These are phyloP conservation scores for Coemansia sp. DNA, from an alignment of 192 early-diverging fungal genomes.

Conservation along the genomic window DNA sequence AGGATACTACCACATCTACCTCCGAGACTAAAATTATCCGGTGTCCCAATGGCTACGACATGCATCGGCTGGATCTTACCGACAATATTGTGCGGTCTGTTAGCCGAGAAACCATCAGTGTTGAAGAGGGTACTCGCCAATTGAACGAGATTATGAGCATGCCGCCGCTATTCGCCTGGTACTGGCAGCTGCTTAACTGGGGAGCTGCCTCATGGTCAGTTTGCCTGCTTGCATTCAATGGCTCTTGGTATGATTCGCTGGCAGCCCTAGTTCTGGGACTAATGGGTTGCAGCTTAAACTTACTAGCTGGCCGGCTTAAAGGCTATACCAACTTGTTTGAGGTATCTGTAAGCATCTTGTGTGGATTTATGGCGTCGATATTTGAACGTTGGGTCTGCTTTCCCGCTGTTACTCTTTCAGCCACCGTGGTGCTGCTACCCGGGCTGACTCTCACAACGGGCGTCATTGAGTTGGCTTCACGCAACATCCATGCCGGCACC, in stretches of 20 bases:
- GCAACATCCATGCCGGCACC: constrained; percentile 83
- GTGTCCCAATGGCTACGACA: constrained; percentile 57
- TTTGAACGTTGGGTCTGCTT: constrained; percentile 58
- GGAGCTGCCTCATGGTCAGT: constrained; percentile 56
- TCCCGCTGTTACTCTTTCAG: constrained; percentile 57
- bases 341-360: constrained; percentile 56
- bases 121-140: constrained; percentile 57
- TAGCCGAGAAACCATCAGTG: constrained; percentile 55
- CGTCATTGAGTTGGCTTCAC: constrained; percentile 78
- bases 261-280: constrained; percentile 50
- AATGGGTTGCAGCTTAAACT: constrained; percentile 56
- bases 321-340: constrained; percentile 66
- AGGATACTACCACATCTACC: constrained; percentile 63
- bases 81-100: constrained; percentile 61
- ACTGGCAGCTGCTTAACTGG: constrained; percentile 57
- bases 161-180: constrained; percentile 54
- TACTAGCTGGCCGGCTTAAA: constrained; percentile 57
- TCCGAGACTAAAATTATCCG: constrained; percentile 69
- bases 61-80: constrained; percentile 60
- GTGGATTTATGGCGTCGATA: constrained; percentile 56
- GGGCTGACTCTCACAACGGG: constrained; percentile 74
- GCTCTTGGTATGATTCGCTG: constrained; percentile 61
- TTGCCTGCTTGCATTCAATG: constrained; percentile 62
- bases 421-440: constrained; percentile 60
- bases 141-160: constrained; percentile 55